phyloP scores from a whole-genome alignment of 371 early-diverging fungal genomes.

The Cokeromyces recurvatus region DNA sequence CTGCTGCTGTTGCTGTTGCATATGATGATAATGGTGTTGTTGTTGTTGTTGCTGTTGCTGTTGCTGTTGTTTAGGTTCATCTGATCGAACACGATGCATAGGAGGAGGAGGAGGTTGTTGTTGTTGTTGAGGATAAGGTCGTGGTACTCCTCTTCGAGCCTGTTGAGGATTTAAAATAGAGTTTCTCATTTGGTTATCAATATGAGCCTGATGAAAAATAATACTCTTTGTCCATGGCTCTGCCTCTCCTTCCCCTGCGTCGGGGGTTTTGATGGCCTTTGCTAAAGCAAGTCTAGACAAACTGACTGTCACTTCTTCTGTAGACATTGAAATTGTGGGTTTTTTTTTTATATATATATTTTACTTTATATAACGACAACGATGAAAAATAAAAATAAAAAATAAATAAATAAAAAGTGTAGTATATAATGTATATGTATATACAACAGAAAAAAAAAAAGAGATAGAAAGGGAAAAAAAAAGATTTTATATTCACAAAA shows the following conservation, averaged over 20 bases:
- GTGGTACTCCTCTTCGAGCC: no score
- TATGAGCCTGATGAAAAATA: constrained; percentile 46
- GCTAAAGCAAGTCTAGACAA: constrained; percentile 43
- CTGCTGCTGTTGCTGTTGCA: neutral
- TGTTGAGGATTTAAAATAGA: constrained; percentile 10
- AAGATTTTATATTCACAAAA: no score
- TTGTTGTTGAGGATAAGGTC: constrained; percentile 8
- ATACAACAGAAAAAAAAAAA: no score
- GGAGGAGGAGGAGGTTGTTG: constrained; percentile 5
- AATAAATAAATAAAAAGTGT: no score
- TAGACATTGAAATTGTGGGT: no score
- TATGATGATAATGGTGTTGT: neutral
- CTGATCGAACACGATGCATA: constrained; percentile 12
- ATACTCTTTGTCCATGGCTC: constrained; percentile 44
- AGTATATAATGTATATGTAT: no score
- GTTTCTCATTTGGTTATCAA: constrained; percentile 29
- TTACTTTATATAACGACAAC: no score
- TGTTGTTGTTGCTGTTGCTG: constrained; percentile 3
- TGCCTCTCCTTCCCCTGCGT: constrained; percentile 26
- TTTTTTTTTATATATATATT: no score
- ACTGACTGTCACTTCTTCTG: constrained; percentile 40
- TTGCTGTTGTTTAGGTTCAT: constrained; percentile 7
- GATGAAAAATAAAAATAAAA: no score
- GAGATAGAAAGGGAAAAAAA: no score
- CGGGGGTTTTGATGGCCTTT: constrained; percentile 48